A percentile compares a stretch with the other conserved stretches of the same genome.
Conservation (phyloP, 1,139 yeast species). For the Taphrina sp. region DNA sequence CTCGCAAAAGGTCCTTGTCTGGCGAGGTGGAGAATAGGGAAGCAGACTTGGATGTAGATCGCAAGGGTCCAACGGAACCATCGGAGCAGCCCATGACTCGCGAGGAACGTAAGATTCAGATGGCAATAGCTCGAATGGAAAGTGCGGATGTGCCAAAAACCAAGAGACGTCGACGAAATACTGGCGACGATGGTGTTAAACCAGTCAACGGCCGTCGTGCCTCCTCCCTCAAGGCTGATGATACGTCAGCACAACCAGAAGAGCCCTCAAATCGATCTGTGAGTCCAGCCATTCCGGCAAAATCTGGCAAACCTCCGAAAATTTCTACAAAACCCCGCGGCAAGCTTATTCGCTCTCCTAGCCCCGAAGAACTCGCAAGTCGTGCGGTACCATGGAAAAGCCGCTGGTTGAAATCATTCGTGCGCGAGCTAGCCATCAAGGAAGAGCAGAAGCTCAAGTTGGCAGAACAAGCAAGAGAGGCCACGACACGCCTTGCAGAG, state of each 20-base stretch:
- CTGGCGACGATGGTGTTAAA: conserved; percentile 19
- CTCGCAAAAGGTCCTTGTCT: background rate
- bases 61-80: background rate
- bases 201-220: conserved; percentile 9
- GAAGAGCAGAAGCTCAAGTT: conserved; percentile 13
- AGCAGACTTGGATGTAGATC: background rate
- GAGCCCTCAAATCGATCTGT: conserved; percentile 5
- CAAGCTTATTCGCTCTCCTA: conserved; percentile 7
- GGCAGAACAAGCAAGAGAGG: conserved; percentile 27
- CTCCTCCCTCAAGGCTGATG: conserved; percentile 8
- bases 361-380: conserved; percentile 6
- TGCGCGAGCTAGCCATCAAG: conserved; percentile 7
- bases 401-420: conserved; percentile 8
- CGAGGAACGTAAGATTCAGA: conserved; percentile 30
- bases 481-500: conserved; percentile 14
- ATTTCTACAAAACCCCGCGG: background rate
- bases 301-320: background rate
- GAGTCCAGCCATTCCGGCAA: conserved; percentile 1
- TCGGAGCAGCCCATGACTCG: conserved; percentile 21
- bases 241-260: background rate
- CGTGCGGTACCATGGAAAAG: conserved; percentile 15
- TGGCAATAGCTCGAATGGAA: conserved; percentile 32
- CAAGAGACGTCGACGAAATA: conserved; percentile 26
- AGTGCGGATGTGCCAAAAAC: conserved; percentile 24
- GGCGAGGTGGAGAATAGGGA: background rate